Percentiles rank a stretch among this genome's conserved stretches.
Conservation (phyloP, 2,329 filamentous ascomycete genomes). For the Dactylellina sp. region DNA sequence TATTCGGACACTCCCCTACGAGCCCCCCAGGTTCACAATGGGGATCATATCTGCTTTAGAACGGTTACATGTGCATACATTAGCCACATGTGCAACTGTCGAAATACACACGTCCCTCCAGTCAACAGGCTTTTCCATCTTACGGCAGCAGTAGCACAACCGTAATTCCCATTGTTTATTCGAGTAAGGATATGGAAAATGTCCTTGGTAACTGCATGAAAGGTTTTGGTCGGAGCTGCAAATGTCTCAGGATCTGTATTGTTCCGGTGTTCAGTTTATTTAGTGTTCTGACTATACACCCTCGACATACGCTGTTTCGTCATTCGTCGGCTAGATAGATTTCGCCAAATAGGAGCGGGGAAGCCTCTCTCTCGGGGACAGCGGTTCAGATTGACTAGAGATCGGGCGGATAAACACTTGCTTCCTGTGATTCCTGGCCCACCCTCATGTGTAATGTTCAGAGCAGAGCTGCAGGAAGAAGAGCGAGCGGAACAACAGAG, state of each 20-base stretch:
- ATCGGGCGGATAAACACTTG: slow-evolving; percentile 42
- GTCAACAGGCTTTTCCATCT: not conserved
- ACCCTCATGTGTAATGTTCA: slow-evolving; percentile 1
- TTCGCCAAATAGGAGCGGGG: slow-evolving; percentile 44
- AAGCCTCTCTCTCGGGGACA: slow-evolving; percentile 28
- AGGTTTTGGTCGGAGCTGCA: slow-evolving; percentile 4
- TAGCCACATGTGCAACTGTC: slow-evolving; percentile 8
- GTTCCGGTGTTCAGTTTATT: slow-evolving; percentile 21
- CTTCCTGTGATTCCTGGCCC: slow-evolving; percentile 20
- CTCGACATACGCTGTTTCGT: slow-evolving; percentile 30
- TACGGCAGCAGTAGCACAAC: not conserved
- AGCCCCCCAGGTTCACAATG: slow-evolving; percentile 4
- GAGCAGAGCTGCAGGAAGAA: slow-evolving; percentile 5
- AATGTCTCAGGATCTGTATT: slow-evolving; percentile 43
- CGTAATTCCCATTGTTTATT: not conserved
- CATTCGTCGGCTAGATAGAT: slow-evolving; percentile 21
- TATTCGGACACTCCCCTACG: slow-evolving; percentile 12
- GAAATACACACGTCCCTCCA: not conserved
- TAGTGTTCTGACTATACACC: slow-evolving; percentile 3
- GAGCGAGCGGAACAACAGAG: slow-evolving; percentile 27
- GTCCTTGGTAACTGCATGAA: slow-evolving; percentile 14
- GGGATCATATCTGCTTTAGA: slow-evolving; percentile 21
- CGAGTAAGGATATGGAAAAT: not conserved
- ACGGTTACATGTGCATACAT: slow-evolving; percentile 16
- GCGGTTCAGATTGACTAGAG: slow-evolving; percentile 16